Evolutionary conservation across 306 rosid genomes (phyloP).

Genomic region (Glycine soja): DNA sequence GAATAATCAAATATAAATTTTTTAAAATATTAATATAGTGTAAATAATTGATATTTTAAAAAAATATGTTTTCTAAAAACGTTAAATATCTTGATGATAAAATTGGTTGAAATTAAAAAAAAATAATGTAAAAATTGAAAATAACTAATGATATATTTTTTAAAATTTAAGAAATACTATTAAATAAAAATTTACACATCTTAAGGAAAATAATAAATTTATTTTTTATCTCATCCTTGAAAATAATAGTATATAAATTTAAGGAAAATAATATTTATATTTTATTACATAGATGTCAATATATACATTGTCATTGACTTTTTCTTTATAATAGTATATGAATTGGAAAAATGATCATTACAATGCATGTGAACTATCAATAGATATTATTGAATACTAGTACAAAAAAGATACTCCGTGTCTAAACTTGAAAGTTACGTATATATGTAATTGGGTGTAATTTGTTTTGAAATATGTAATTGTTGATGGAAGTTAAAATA

Average conservation of each 20-base stretch:
- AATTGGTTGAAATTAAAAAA: neutral
- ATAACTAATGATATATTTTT: neutral
- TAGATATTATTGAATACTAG: neutral
- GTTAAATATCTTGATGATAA: too few relatives aligned
- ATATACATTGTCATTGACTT: neutral
- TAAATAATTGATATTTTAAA: too few relatives aligned
- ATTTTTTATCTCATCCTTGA: neutral
- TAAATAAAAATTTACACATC: neutral
- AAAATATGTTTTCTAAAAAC: too few relatives aligned
- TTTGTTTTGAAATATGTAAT: too few relatives aligned
- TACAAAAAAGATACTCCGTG: too few relatives aligned
- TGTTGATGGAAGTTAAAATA: too few relatives aligned
- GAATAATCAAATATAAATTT: neutral
- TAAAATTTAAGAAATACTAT: neutral
- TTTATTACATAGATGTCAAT: neutral
- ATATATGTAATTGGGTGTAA: too few relatives aligned
- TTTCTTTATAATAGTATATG: neutral
- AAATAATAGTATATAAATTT: too few relatives aligned
- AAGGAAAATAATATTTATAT: neutral
- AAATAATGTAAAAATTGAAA: neutral
- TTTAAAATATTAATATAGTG: too few relatives aligned
- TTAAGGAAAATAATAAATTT: neutral
- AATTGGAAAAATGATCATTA: neutral
- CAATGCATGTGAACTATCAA: neutral
- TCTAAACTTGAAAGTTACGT: too few relatives aligned